Evolutionary conservation across 805 yeast genomes (phyloP), one percentile per base, ranked within the genome.

Genomic region (Blastobotrys mokoenaii): DNA sequence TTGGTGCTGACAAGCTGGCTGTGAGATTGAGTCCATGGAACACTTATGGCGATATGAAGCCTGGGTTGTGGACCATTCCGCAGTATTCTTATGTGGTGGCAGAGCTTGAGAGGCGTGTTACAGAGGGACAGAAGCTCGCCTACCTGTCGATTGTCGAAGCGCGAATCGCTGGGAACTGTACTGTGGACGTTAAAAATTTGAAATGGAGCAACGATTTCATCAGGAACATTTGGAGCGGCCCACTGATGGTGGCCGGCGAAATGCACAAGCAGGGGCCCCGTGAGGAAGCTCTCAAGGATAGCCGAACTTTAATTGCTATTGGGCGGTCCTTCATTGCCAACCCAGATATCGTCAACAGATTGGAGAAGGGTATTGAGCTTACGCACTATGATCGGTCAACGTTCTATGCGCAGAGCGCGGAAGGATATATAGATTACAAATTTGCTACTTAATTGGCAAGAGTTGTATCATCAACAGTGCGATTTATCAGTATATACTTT

Each of bases 271-370:
- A 17, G 18, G 27, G 8, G 8, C 4, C 8, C 7, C 27, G 27
- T 4, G 27, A 22, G 4, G 60, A 60, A 25, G 16, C 29, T 16
- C 63, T 65, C 34, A 48, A 41, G 27, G 48, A 48, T 34, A 46
- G 45, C 34, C 32, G 33, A 9, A 16, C 42, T 3, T 32, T 66
- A 31, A 52, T 70, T 32, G 75, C 67, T 1, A 57, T 66, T 46
- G 80, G 80, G 30, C 68, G 81, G 49, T 63, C 60, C 46, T 76
- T 68, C 58, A 69, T 73, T 40, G 61, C 79, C 27, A 78, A 77
- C 60, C 82, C 82, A 1, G 83, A 79, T 55, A 56, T 79, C 30
- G 72, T 69, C 15, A 53, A 61, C 16, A 63, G 79, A 48, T 45
- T 77, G 37, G 60, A 65, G 49, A 59, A 71, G 25, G 69, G 69